Percentiles rank a stretch among this genome's conserved stretches.
phyloP scores from a whole-genome alignment of 495 filamentous ascomycete genomes.

The Penicillium herquei region DNA sequence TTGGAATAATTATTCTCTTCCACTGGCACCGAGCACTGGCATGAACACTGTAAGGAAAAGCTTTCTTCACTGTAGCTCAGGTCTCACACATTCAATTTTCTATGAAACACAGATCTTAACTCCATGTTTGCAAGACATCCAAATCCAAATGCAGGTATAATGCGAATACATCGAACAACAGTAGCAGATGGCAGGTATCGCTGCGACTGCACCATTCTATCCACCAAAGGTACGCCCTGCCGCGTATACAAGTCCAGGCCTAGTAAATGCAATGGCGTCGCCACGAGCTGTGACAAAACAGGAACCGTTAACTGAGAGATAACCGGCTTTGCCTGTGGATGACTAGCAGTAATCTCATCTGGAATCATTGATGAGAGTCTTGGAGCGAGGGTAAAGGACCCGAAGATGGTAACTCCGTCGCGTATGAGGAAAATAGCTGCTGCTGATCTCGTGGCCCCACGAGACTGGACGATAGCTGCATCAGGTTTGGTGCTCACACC shows the following conservation, averaged over 20 bases:
- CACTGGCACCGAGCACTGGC: no score
- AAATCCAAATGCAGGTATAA: conserved; percentile 39
- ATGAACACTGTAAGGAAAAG: no score
- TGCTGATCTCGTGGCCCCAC: conserved; percentile 17
- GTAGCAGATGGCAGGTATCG: conserved; percentile 27
- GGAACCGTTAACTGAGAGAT: conserved; percentile 35
- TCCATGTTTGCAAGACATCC: conserved; percentile 32
- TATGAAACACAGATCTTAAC: conserved; percentile 26
- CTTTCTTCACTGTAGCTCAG: background rate
- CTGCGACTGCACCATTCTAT: conserved; percentile 25
- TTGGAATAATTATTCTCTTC: background rate
- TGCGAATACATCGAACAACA: conserved; percentile 28
- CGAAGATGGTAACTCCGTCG: conserved; percentile 38
- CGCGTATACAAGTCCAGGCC: conserved; percentile 35
- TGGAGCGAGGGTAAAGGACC: conserved; percentile 35
- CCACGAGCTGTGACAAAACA: conserved; percentile 32
- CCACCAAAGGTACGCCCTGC: conserved; percentile 17
- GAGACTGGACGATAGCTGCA: conserved; percentile 8
- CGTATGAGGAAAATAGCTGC: conserved; percentile 53
- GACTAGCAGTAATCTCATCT: conserved; percentile 13
- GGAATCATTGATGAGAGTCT: conserved; percentile 24
- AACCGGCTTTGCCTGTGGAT: conserved; percentile 27
- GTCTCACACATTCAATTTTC: conserved; percentile 9
- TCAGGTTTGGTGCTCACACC: conserved; percentile 15
- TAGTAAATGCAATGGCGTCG: conserved; percentile 35